These are phyloP conservation scores for Pseudocercospora cruenta DNA, from an alignment of 2,329 filamentous ascomycete genomes.

Conservation along the genomic window DNA sequence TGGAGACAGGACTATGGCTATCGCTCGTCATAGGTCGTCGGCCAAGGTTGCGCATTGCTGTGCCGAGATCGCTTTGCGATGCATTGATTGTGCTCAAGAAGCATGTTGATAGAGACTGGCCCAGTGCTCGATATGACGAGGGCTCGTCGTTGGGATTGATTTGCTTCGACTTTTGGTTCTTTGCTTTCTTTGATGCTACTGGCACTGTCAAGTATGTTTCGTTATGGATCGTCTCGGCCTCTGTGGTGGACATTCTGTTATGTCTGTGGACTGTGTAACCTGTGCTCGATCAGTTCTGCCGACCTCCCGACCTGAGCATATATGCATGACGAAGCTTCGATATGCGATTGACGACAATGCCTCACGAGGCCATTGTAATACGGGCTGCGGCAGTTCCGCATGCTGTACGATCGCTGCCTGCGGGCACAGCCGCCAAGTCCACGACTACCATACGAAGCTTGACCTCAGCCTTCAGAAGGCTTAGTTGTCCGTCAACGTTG, in stretches of 20 bases:
- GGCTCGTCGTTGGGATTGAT: background rate
- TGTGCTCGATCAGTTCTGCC: background rate
- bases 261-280: background rate
- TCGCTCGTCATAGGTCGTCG: background rate
- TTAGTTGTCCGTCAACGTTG: background rate
- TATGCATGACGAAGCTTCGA: background rate
- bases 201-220: background rate
- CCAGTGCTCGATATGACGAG: background rate
- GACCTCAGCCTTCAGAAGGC: background rate
- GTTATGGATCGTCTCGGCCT: background rate
- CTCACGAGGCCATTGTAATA: background rate
- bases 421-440: background rate
- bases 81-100: conserved; percentile 1
- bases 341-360: background rate
- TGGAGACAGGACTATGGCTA: background rate
- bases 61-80: background rate
- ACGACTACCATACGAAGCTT: background rate
- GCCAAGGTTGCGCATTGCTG: background rate
- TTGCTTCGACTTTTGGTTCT: background rate
- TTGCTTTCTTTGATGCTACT: background rate
- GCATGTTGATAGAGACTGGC: background rate
- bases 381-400: background rate
- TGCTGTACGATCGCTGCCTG: background rate
- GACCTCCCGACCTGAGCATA: background rate
- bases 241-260: background rate